These are phyloP conservation scores for Beauveria pseudobassiana DNA, from an alignment of 2,329 filamentous ascomycete genomes.

Conservation along the genomic window DNA sequence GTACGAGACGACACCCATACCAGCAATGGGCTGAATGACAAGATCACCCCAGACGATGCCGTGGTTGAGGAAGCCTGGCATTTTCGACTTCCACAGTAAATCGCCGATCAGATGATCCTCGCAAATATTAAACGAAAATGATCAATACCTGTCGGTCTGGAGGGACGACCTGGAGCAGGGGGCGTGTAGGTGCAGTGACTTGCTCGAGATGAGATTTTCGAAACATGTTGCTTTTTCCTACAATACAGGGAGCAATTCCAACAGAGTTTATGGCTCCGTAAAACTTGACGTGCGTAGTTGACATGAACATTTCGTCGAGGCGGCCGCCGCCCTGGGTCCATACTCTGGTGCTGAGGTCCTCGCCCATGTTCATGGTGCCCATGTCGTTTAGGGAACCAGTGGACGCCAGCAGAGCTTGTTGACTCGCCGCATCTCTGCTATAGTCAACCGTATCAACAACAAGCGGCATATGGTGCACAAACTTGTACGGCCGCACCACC, in stretches of 20 bases:
- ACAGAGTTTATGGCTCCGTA: conserved; percentile 96
- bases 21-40: conserved; percentile 80
- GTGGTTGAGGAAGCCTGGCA: conserved; percentile 67
- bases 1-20: conserved; percentile 72
- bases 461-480: conserved; percentile 89
- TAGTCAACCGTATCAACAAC: conserved; percentile 62
- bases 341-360: conserved; percentile 22
- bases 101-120: conserved; percentile 97
- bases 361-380: conserved; percentile 5
- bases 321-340: conserved; percentile 60
- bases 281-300: conserved; percentile 91
- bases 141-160: conserved; percentile 64
- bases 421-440: conserved; percentile 14
- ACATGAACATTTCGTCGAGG: conserved; percentile 91
- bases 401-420: conserved; percentile 26
- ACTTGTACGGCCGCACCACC: conserved; percentile 63
- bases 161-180: conserved; percentile 33
- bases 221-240: conserved; percentile 99
- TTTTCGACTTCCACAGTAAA: conserved; percentile 67
- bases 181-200: conserved; percentile 48
- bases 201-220: conserved; percentile 80
- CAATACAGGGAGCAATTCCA: conserved; percentile 80
- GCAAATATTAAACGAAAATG: conserved; percentile 91
- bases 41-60: conserved; percentile 78
- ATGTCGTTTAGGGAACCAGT: conserved; percentile 22